A percentile compares a stretch with the other conserved stretches of the same genome.
Conservation (phyloP, 306 rosid species). For the Pachyrhizus erosus region DNA sequence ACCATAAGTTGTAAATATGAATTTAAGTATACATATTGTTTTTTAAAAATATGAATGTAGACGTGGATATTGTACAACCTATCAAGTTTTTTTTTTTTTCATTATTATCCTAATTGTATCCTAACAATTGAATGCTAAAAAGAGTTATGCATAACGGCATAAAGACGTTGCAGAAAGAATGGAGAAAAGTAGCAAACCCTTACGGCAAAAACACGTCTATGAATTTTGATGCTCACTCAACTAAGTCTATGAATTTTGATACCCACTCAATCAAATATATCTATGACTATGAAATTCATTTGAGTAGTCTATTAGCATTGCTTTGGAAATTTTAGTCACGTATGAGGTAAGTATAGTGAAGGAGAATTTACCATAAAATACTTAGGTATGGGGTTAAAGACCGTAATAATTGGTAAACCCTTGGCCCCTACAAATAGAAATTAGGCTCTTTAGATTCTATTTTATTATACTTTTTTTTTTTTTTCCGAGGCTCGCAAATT, state of each 20-base stretch:
- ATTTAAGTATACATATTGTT: too few species aligned
- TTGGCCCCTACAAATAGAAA: background rate
- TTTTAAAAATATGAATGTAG: too few species aligned
- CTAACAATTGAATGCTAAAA: constrained; percentile 8
- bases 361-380: background rate
- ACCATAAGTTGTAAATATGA: too few species aligned
- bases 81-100: too few species aligned
- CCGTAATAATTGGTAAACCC: background rate
- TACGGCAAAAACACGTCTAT: constrained; percentile 41
- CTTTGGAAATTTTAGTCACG: background rate
- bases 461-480: background rate
- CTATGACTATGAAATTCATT: background rate
- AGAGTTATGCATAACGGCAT: background rate
- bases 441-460: background rate
- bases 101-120: too few species aligned
- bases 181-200: constrained; percentile 9
- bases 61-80: too few species aligned
- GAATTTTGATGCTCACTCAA: constrained; percentile 35
- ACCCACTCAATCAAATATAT: background rate
- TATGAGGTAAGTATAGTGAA: background rate
- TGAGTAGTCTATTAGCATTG: background rate
- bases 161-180: constrained; percentile 16
- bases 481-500: background rate
- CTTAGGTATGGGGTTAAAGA: background rate
- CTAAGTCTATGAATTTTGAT: background rate